These are phyloP conservation scores for Gelatoporia subvermispora DNA, from an alignment of 768 basidiomycete genomes.

Conservation along the genomic window DNA sequence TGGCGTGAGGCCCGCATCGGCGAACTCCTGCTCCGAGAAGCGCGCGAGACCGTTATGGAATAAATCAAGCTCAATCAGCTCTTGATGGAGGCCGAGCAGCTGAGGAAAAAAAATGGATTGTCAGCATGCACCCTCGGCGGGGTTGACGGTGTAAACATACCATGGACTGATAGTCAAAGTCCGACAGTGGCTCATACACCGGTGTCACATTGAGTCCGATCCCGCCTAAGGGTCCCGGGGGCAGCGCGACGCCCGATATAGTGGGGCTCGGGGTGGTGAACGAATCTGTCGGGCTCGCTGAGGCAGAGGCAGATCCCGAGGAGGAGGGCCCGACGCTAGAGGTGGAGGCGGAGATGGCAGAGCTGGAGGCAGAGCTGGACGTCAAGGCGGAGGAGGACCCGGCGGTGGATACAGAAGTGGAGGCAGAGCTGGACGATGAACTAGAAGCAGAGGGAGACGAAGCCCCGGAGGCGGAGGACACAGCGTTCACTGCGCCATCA, in stretches of 20 bases:
- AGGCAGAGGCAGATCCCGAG: too few species aligned
- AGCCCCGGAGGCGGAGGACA: too few species aligned
- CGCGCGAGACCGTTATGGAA: constrained; percentile 51
- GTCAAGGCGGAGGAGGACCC: too few species aligned
- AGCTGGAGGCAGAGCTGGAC: neutral
- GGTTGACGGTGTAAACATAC: constrained; percentile 16
- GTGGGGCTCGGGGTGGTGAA: constrained; percentile 1
- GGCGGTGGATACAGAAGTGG: too few species aligned
- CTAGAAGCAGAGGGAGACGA: too few species aligned
- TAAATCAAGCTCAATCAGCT: constrained; percentile 57
- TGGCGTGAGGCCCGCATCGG: constrained; percentile 44
- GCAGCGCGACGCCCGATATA: constrained; percentile 3
- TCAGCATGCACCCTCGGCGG: neutral
- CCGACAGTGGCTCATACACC: constrained; percentile 29
- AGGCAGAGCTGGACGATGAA: too few species aligned
- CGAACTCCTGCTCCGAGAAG: constrained; percentile 55
- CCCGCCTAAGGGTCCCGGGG: constrained; percentile 20
- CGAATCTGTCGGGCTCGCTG: too few species aligned
- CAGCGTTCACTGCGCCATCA: too few species aligned
- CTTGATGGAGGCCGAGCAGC: constrained; percentile 58
- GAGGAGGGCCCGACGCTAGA: too few species aligned
- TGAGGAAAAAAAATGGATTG: constrained; percentile 17
- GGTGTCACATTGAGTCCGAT: constrained; percentile 26
- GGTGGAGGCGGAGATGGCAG: neutral
- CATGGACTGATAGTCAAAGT: constrained; percentile 50